Percentiles rank a stretch among this genome's conserved stretches.
Conservation (phyloP, 257 asterid species). For the Penstemon newberryi region DNA sequence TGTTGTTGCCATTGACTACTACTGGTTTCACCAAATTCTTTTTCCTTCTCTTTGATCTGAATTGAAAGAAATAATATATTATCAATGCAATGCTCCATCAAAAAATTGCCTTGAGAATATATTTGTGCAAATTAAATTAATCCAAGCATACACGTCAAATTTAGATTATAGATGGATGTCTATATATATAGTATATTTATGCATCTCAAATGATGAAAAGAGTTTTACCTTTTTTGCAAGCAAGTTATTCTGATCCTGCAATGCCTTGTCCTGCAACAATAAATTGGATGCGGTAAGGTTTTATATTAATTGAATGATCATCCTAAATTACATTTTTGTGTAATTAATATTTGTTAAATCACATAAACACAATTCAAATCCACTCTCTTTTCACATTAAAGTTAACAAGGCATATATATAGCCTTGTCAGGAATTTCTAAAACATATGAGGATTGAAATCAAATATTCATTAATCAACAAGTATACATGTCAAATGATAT, state of each 20-base stretch:
- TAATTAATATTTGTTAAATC: no score
- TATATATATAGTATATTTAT: not conserved
- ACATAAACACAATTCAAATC: no score
- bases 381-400: no score
- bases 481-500: no score
- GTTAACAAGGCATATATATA: no score
- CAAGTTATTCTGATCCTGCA: conserved; percentile 71
- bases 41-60: conserved; percentile 69
- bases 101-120: no score
- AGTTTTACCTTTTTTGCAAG: conserved; percentile 57
- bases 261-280: conserved; percentile 65
- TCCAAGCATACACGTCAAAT: no score
- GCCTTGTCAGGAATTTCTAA: no score
- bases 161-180: not conserved
- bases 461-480: no score
- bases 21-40: conserved; percentile 36
- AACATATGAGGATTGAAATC: no score
- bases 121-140: no score
- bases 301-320: not conserved
- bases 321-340: not conserved
- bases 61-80: not conserved
- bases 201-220: not conserved
- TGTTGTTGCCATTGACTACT: conserved; percentile 41
- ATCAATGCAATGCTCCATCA: not conserved
- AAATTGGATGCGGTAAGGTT: not conserved